A percentile compares a stretch with the other conserved stretches of the same genome.
Conservation (phyloP, 169 alveolate genomes). For the Cryptosporidium canis region DNA sequence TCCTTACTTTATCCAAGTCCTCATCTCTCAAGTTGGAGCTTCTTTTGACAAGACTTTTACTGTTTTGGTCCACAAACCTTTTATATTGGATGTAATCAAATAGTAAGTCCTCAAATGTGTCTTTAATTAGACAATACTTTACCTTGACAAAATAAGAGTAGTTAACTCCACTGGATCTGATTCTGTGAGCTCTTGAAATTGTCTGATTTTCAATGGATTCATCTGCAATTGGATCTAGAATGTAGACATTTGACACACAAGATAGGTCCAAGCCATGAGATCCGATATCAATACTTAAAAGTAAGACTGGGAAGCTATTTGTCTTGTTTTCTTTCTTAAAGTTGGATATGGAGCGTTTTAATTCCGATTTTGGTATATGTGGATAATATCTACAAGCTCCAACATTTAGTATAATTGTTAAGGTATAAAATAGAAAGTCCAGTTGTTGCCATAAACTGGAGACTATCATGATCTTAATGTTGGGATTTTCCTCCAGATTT, state of each 20-base stretch:
- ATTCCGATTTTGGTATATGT: slow-evolving; percentile 43
- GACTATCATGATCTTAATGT: slow-evolving; percentile 39
- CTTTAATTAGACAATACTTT: slow-evolving; percentile 45
- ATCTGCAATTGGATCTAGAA: slow-evolving; percentile 55
- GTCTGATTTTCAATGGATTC: slow-evolving; percentile 56
- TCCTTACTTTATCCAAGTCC: background rate
- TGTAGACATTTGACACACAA: slow-evolving; percentile 33
- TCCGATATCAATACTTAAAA: slow-evolving; percentile 50
- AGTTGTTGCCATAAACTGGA: slow-evolving; percentile 66
- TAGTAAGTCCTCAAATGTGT: slow-evolving; percentile 45
- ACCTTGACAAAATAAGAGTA: slow-evolving; percentile 11
- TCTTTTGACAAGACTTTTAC: background rate
- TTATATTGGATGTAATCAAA: slow-evolving; percentile 43
- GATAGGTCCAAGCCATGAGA: slow-evolving; percentile 63
- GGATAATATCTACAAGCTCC: slow-evolving; percentile 60
- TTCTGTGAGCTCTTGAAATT: slow-evolving; percentile 61
- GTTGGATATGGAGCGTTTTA: slow-evolving; percentile 1
- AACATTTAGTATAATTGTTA: slow-evolving; percentile 24
- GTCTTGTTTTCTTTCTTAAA: slow-evolving; percentile 3
- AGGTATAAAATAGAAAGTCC: slow-evolving; percentile 40
- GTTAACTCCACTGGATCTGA: background rate
- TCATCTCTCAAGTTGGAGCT: background rate
- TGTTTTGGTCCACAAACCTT: background rate
- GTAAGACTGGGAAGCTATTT: background rate
- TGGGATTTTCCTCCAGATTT: slow-evolving; percentile 15